A percentile compares a stretch with the other conserved stretches of the same genome.
These are phyloP conservation scores for Eustoma russellianum DNA, from an alignment of 257 asterid species.

Conservation along the genomic window DNA sequence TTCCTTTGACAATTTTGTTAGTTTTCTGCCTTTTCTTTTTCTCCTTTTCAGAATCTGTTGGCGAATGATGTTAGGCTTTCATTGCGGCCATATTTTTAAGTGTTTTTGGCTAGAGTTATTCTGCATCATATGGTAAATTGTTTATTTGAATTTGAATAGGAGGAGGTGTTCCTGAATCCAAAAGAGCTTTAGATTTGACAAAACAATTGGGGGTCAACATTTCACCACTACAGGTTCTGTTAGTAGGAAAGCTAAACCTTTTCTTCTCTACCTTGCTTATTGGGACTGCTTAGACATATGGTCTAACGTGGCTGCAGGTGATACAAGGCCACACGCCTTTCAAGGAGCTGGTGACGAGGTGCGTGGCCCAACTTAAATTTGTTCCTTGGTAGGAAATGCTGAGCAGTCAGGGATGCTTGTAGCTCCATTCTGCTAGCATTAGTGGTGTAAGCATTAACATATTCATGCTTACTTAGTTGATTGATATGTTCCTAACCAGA, in stretches of 20 bases:
- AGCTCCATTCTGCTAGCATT: background rate
- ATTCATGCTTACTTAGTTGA: background rate
- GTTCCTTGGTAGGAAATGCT: conserved; percentile 9
- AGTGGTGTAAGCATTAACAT: background rate
- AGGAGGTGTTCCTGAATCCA: conserved; percentile 88
- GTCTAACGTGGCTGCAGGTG: conserved; percentile 47
- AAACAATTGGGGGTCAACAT: conserved; percentile 49
- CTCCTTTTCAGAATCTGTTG: background rate
- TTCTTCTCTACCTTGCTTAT: background rate
- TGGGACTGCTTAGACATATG: conserved; percentile 7
- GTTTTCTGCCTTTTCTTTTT: too few relatives aligned
- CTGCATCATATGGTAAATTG: too few relatives aligned
- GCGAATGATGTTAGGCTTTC: background rate
- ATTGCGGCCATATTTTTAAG: too few relatives aligned
- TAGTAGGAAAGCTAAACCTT: background rate
- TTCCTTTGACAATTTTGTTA: too few relatives aligned
- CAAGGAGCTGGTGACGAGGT: conserved; percentile 63
- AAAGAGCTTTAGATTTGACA: conserved; percentile 63
- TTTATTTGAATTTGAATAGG: conserved; percentile 32
- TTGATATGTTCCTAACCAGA: background rate
- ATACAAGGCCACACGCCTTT: conserved; percentile 92
- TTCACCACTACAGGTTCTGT: conserved; percentile 54
- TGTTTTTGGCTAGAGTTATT: too few relatives aligned
- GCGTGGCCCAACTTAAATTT: conserved; percentile 3
- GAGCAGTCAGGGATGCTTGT: background rate